Evolutionary conservation across 129 eudicot species (phyloP), one percentile per base, ranked within the genome.

Genomic region (Daucus carota): DNA sequence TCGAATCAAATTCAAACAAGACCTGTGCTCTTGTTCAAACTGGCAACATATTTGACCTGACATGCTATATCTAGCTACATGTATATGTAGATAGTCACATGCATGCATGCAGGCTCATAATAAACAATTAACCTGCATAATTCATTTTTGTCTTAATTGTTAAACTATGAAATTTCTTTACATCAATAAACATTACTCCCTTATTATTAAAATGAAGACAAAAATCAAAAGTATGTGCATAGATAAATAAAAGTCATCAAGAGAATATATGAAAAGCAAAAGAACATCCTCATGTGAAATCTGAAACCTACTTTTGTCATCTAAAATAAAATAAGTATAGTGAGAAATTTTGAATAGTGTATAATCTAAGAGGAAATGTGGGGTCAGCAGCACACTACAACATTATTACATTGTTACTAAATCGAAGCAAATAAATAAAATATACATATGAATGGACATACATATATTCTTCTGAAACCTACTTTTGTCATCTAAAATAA

Each of bases 271-370:
- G 70, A 28, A 65, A 70, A 72, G 59, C n/a, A 72, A 43, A 24
- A 28, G 36, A 72, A 72, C 75, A 72, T 26, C 24, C 54, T 72
- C 75, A 72, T 72, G 75, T 72, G 75, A 28, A 72, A 24, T 42
- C 75, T 72, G 75, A 72, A 72, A 72, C 57, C 75, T 72, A 72
- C 75, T 72, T 43, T 72, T 72, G 75, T 42, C 57, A 71, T 71
- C 75, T 42, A 42, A 42, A 72, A 72, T 43, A 43, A 42, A 54
- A 40, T 70, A 15, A 13, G 44, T 13, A 20, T 9, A 45, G 8
- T 17, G 44, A 33, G 72, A 66, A n/a, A n/a, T n/a, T n/a, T n/a
- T n/a, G n/a, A n/a, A n/a, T n/a, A n/a, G n/a, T n/a, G 3, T 29
- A 38, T 26, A 45, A 29, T 71, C 74, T n/a, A 71, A 43, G 57